These are phyloP conservation scores for Fusarium temperatum DNA, from an alignment of 2,329 filamentous ascomycete genomes.

Conservation along the genomic window DNA sequence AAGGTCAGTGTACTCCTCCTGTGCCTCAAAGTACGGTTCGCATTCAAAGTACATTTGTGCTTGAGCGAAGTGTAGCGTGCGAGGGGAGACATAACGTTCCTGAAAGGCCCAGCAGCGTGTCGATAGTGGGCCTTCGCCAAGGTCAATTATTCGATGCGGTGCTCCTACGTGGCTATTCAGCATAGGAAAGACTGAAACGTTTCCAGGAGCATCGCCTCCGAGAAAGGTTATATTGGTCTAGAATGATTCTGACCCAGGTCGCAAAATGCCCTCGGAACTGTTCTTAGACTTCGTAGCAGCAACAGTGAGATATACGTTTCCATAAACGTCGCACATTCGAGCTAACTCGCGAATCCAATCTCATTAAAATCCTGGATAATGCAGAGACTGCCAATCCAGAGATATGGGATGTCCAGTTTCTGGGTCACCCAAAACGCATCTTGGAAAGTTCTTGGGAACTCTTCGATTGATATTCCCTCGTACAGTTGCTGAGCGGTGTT, in stretches of 20 bases:
- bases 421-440: not conserved
- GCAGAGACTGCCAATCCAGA: not conserved
- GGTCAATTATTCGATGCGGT: fast-evolving
- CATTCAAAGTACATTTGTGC: not conserved
- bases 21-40: fast-evolving
- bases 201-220: fast-evolving
- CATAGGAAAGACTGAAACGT: not conserved
- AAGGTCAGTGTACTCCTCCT: not conserved
- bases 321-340: not conserved
- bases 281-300: not conserved
- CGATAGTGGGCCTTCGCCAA: not conserved
- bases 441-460: not conserved
- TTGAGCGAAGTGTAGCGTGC: not conserved
- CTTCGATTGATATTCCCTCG: fast-evolving
- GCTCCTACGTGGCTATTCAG: not conserved
- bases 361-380: not conserved
- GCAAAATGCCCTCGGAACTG: not conserved
- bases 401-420: fast-evolving
- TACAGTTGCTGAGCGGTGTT: fast-evolving
- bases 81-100: not conserved
- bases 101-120: not conserved
- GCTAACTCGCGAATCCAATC: not conserved
- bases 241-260: fast-evolving
- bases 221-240: not conserved
- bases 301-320: not conserved